phyloP scores from a whole-genome alignment of 148 eudicot genomes.

The Camellia japonica region DNA sequence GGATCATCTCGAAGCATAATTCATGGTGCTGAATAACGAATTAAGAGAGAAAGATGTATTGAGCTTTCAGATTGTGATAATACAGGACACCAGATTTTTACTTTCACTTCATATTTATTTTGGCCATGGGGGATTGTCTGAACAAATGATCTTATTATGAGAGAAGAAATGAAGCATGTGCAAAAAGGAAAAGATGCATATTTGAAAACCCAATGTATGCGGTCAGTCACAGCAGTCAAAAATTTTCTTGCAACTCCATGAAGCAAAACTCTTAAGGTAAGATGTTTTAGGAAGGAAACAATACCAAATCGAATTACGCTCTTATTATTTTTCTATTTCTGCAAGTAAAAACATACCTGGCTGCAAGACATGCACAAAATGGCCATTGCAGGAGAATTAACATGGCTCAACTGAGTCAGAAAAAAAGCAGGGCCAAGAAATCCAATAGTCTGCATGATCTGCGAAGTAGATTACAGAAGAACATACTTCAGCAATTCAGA shows the following conservation, averaged over 20 bases:
- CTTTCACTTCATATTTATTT: neutral
- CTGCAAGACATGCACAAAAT: constrained; percentile 96
- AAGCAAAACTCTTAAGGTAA: neutral
- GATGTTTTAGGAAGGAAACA: neutral
- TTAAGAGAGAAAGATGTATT: neutral
- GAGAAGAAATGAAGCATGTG: neutral
- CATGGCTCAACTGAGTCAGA: constrained; percentile 86
- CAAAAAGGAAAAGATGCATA: neutral
- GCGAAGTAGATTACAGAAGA: constrained; percentile 19
- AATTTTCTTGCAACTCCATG: neutral
- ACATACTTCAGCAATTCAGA: neutral
- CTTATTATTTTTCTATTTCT: neutral
- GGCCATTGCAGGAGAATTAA: constrained; percentile 89
- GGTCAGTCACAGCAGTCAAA: neutral
- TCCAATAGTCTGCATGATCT: constrained; percentile 93
- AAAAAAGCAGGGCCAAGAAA: constrained; percentile 99
- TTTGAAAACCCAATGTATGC: neutral
- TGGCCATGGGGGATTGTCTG: neutral
- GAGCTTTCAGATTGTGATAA: neutral
- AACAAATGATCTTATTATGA: neutral
- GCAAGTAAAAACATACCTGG: constrained; percentile 52
- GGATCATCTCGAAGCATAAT: neutral
- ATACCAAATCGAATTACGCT: neutral
- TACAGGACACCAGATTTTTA: neutral
- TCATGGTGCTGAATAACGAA: neutral